These are phyloP conservation scores for Alternaria angustiovoidea DNA, from an alignment of 2,329 filamentous ascomycete genomes.

Conservation along the genomic window DNA sequence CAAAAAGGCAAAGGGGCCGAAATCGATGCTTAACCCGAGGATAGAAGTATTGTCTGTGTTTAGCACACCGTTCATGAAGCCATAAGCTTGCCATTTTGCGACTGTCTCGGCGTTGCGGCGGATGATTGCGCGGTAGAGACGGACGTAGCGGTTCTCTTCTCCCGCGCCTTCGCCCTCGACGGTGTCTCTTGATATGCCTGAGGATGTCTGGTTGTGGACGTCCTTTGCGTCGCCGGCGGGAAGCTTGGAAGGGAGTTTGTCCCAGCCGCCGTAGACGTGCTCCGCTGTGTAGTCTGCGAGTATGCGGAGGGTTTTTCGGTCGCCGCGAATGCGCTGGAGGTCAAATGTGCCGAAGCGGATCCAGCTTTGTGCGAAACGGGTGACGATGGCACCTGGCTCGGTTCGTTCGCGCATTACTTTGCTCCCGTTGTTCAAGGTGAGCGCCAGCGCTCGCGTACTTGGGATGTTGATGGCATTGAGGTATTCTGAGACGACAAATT, in stretches of 20 bases:
- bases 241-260: conserved; percentile 72
- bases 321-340: conserved; percentile 81
- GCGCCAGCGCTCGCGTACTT: conserved; percentile 82
- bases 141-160: conserved; percentile 84
- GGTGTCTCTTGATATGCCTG: conserved; percentile 63
- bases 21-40: conserved; percentile 88
- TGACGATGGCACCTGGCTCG: conserved; percentile 92
- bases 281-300: conserved; percentile 86
- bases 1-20: conserved; percentile 96
- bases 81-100: conserved; percentile 95
- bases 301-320: conserved; percentile 75
- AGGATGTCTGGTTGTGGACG: conserved; percentile 52
- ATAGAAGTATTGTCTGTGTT: conserved; percentile 98
- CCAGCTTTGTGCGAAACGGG: conserved; percentile 91
- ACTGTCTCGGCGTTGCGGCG: conserved; percentile 87
- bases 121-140: conserved; percentile 86
- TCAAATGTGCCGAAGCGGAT: conserved; percentile 95
- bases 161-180: conserved; percentile 72
- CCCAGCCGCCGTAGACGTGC: conserved; percentile 88
- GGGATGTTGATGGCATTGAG: conserved; percentile 87
- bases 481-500: conserved; percentile 91
- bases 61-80: conserved; percentile 98
- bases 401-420: conserved; percentile 79
- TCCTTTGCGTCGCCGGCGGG: conserved; percentile 59
- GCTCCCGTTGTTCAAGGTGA: conserved; percentile 70